These are phyloP conservation scores for Malus domestica DNA, from an alignment of 306 rosid genomes.

Conservation along the genomic window DNA sequence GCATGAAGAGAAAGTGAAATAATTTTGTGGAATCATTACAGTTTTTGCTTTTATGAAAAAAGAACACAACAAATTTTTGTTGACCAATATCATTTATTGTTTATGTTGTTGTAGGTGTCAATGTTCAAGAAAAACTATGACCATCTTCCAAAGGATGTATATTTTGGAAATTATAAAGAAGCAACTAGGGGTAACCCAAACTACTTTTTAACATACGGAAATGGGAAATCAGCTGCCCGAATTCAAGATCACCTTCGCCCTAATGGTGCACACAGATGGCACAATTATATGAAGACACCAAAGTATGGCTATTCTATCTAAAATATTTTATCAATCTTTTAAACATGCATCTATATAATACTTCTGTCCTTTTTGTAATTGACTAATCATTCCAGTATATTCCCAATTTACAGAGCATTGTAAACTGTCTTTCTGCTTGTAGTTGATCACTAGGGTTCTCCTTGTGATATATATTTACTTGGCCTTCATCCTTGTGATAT, in stretches of 20 bases:
- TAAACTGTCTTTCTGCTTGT: neutral
- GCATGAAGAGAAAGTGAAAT: neutral
- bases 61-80: neutral
- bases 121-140: slow-evolving; percentile 97
- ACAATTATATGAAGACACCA: slow-evolving; percentile 91
- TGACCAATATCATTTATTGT: slow-evolving; percentile 5
- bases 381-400: too few species aligned
- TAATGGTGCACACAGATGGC: slow-evolving; percentile 99
- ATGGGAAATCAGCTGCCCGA: slow-evolving; percentile 98
- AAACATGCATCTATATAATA: neutral
- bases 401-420: neutral
- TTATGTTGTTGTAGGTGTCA: slow-evolving; percentile 57
- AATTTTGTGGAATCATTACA: neutral
- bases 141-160: slow-evolving; percentile 88
- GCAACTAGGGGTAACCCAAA: slow-evolving; percentile 96
- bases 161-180: slow-evolving; percentile 82
- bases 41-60: neutral
- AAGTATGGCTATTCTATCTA: slow-evolving; percentile 42
- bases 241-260: slow-evolving; percentile 95
- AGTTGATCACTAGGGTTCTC: neutral
- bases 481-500: neutral
- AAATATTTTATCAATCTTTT: neutral
- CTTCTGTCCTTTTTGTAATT: neutral
- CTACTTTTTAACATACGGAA: slow-evolving; percentile 91
- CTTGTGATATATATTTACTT: neutral